phyloP scores from a whole-genome alignment of 2,329 filamentous ascomycete species.

The Colletotrichum trifolii region DNA sequence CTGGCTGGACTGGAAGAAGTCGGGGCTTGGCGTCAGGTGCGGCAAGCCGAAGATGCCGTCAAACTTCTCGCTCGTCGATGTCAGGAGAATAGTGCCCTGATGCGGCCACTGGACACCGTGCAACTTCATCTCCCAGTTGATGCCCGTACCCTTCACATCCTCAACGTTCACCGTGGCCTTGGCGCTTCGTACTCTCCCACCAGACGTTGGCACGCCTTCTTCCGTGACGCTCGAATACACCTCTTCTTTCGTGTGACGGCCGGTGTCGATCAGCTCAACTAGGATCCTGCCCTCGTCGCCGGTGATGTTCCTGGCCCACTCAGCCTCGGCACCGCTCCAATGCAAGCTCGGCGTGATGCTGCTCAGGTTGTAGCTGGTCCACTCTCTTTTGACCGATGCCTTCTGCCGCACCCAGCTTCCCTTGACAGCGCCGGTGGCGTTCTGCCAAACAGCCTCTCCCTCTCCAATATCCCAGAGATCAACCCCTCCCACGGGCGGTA shows the following conservation, averaged over 20 bases:
- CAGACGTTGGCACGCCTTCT: conserved; percentile 51
- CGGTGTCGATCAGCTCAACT: conserved; percentile 66
- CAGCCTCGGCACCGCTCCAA: conserved; percentile 68
- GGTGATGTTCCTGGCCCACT: conserved; percentile 86
- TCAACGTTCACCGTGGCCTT: conserved; percentile 77
- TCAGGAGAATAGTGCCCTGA: conserved; percentile 83
- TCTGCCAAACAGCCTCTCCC: conserved; percentile 72
- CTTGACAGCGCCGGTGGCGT: conserved; percentile 79
- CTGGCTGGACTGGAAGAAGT: conserved; percentile 69
- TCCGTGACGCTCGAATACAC: conserved; percentile 54
- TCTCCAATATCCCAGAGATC: conserved; percentile 52
- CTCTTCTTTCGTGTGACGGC: conserved; percentile 58
- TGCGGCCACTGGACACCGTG: conserved; percentile 88
- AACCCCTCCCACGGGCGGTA: conserved; percentile 52
- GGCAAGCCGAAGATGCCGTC: conserved; percentile 91
- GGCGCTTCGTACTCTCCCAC: conserved; percentile 73
- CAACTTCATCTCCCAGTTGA: conserved; percentile 82
- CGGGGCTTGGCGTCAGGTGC: conserved; percentile 74
- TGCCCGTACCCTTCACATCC: conserved; percentile 75
- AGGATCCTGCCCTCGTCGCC: conserved; percentile 76
- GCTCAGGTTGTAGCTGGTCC: conserved; percentile 70
- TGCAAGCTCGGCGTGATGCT: conserved; percentile 72
- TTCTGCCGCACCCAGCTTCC: conserved; percentile 78
- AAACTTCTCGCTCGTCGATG: conserved; percentile 93
- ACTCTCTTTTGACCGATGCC: conserved; percentile 57